These are phyloP conservation scores for Tripterygium wilfordii DNA, from an alignment of 177 flowering plant genomes.

Conservation along the genomic window DNA sequence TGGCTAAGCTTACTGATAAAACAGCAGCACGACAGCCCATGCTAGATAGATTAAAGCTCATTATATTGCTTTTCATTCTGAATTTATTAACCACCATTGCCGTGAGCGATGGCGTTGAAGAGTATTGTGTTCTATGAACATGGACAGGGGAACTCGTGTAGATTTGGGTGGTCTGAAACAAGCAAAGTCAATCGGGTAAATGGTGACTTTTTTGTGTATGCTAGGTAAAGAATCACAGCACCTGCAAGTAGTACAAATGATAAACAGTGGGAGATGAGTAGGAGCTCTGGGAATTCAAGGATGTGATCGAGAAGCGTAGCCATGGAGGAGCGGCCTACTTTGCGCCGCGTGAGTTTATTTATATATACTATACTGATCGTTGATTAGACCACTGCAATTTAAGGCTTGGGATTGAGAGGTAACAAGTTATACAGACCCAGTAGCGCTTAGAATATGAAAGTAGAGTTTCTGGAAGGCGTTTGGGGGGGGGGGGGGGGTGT, in stretches of 20 bases:
- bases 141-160: not conserved
- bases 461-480: too few species aligned
- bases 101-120: not conserved
- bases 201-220: not conserved
- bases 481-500: too few species aligned
- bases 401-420: too few species aligned
- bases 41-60: not conserved
- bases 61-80: not conserved
- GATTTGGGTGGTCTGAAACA: conserved; percentile 8
- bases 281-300: conserved; percentile 1
- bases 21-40: not conserved
- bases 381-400: too few species aligned
- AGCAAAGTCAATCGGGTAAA: conserved; percentile 11
- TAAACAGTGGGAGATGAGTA: not conserved
- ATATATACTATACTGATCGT: too few species aligned
- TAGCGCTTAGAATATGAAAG: too few species aligned
- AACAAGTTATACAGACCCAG: too few species aligned
- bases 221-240: not conserved
- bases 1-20: not conserved
- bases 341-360: not conserved
- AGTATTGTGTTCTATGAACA: conserved; percentile 10
- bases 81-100: not conserved
- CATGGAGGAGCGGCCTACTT: not conserved
- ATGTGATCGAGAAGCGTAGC: not conserved
- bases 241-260: not conserved